phyloP scores from a whole-genome alignment of 306 rosid species.

The Quercus cerris region DNA sequence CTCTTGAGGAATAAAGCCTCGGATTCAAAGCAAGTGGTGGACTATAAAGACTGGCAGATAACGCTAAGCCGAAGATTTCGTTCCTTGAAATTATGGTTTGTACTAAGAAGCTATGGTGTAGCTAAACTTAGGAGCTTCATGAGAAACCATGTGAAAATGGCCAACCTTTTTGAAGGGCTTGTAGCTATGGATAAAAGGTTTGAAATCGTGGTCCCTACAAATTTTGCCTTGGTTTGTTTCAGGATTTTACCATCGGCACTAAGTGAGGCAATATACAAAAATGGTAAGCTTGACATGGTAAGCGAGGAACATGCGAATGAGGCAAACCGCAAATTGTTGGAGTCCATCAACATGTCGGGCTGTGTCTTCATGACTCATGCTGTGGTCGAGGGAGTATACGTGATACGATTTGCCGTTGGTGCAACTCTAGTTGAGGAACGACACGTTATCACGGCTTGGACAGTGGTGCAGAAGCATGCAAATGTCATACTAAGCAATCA shows the following conservation, averaged over 20 bases:
- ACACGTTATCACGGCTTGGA: constrained; percentile 43
- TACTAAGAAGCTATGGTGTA: constrained; percentile 29
- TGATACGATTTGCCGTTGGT: constrained; percentile 45
- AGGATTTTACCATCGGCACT: background rate
- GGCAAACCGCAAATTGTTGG: constrained; percentile 33
- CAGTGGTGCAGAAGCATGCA: constrained; percentile 43
- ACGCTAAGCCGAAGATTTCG: constrained; percentile 18
- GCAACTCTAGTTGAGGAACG: constrained; percentile 43
- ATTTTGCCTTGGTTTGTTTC: constrained; percentile 29
- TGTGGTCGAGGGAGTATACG: constrained; percentile 27
- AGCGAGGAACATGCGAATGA: background rate
- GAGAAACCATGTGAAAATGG: constrained; percentile 27
- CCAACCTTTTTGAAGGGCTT: constrained; percentile 24
- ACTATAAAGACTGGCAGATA: constrained; percentile 38
- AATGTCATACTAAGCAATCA: background rate
- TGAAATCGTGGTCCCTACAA: constrained; percentile 23
- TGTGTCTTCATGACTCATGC: constrained; percentile 43
- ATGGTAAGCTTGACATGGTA: too few relatives aligned
- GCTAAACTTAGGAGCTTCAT: constrained; percentile 12
- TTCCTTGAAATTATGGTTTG: constrained; percentile 22
- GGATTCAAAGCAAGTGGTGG: constrained; percentile 18
- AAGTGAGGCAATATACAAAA: background rate
- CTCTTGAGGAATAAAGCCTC: constrained; percentile 12
- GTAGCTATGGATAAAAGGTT: constrained; percentile 21
- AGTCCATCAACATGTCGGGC: constrained; percentile 42